Percentiles rank a stretch among this genome's conserved stretches.
phyloP scores from a whole-genome alignment of 345 rosid species.

The Salix caprea region DNA sequence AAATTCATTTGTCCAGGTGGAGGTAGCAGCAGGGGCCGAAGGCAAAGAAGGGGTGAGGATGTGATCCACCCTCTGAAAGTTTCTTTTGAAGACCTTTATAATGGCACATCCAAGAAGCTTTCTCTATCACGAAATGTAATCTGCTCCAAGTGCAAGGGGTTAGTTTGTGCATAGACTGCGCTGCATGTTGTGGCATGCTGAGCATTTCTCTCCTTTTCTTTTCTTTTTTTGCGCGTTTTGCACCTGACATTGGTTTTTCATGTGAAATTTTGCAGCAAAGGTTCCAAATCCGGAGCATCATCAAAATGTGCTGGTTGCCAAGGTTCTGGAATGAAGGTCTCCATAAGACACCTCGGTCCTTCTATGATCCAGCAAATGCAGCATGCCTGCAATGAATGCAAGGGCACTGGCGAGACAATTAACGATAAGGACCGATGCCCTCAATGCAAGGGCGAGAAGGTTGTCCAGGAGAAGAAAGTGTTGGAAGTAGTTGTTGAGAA shows the following conservation, averaged over 20 bases:
- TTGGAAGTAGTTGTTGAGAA: constrained; percentile 40
- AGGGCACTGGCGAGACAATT: constrained; percentile 39
- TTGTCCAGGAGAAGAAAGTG: constrained; percentile 39
- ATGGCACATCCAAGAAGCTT: constrained; percentile 76
- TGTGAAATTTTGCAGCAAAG: constrained; percentile 21
- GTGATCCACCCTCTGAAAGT: constrained; percentile 85
- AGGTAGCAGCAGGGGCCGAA: constrained; percentile 79
- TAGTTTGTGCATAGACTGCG: constrained; percentile 8
- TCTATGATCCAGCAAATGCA: constrained; percentile 45
- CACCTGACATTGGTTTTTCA: not conserved
- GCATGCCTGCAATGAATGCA: constrained; percentile 41
- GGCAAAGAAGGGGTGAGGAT: constrained; percentile 92
- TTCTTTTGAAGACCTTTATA: constrained; percentile 75
- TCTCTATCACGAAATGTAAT: constrained; percentile 69
- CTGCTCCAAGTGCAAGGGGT: constrained; percentile 93
- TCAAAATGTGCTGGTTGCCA: constrained; percentile 37
- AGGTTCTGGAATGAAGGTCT: constrained; percentile 39
- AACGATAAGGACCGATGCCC: constrained; percentile 39
- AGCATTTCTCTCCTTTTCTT: not conserved
- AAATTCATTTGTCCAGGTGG: constrained; percentile 27
- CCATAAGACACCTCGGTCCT: constrained; percentile 40
- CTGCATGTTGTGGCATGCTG: not conserved
- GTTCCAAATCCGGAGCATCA: constrained; percentile 39
- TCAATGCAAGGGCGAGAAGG: constrained; percentile 42
- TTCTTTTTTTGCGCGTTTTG: not conserved